Evolutionary conservation across 306 rosid genomes (phyloP).

Genomic region (Corylus americana): DNA sequence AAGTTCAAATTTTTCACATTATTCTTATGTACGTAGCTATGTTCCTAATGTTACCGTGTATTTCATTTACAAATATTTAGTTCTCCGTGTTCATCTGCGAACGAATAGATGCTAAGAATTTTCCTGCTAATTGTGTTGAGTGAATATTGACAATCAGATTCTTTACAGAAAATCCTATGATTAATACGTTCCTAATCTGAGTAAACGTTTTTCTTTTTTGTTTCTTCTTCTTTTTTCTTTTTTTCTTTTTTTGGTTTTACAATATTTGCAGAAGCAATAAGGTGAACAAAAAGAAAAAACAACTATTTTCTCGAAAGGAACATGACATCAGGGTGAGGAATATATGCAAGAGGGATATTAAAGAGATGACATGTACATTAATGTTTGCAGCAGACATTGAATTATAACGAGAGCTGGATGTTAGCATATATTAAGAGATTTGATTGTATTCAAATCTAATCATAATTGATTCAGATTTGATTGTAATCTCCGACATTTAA

Average conservation of each 20-base stretch:
- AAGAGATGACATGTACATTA: neutral
- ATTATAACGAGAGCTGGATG: neutral
- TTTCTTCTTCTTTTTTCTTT: no score
- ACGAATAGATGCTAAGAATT: neutral
- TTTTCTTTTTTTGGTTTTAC: neutral
- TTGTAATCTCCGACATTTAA: no score
- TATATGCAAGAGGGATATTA: constrained; percentile 17
- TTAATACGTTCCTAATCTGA: neutral
- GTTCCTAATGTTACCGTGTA: neutral
- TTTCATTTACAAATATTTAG: neutral
- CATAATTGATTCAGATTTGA: no score
- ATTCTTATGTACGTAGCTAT: no score
- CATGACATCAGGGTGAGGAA: constrained; percentile 19
- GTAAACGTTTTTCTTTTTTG: neutral
- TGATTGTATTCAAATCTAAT: no score
- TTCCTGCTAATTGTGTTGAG: neutral
- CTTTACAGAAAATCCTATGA: neutral
- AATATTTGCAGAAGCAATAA: neutral
- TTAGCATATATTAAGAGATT: no score
- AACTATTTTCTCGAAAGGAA: constrained; percentile 6
- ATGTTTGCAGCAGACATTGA: constrained; percentile 9
- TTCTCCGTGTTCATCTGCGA: neutral
- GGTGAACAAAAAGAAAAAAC: neutral
- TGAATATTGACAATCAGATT: neutral
- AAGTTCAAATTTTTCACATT: no score